Base-by-base conservation (phyloP, 75 land plant genomes). In the Picea glauca region DNA sequence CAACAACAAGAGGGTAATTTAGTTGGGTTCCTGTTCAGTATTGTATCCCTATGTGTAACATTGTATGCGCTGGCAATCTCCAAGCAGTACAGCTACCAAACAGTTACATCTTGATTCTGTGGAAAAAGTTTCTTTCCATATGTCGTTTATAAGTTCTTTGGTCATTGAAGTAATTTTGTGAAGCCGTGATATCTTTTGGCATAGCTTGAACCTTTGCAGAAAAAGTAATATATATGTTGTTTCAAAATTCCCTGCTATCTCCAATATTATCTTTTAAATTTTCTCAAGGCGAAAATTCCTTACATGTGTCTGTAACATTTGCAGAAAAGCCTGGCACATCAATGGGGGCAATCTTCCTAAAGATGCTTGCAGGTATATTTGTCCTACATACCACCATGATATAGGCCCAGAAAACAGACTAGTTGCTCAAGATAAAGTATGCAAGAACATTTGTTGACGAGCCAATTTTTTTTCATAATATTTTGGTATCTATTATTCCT, bases 311-410 rank as follows among this genome's bases (percentile, higher is more conserved):
- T 50, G 30, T 8, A 15, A 21, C 14, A 4, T 46, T 26, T 84
- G 59, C 89, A 93, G 95, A 78, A 31, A 93, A 91, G 73, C 91
- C 95, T 65, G 59, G 89, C 23, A 80, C 95, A 23, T 40, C 85
- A 76, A 77, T 88, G 58, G 93, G 93, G 65, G 88, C 90, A 77
- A 87, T 83, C 78, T 93, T 93, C 80, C 59, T 90, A 84, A 93
- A 87, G 82, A 82, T 93, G 61, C 90, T 93, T 68, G 77, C 91
- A 82, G 95, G 95, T 93, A 85, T 62, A 11, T 77, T 35, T 20
- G 74, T 9, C 56, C 56, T 50, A 50, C 56, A 50, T 50, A 50
- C 56, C 12, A 50, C 56, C 12, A 50, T 50, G 56, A 50, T 50
- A 50, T 50, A 50, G 12, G 2, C 56, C 56, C 56, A 50, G 11